phyloP scores from a whole-genome alignment of 306 rosid genomes.

The Arachis stenosperma region DNA sequence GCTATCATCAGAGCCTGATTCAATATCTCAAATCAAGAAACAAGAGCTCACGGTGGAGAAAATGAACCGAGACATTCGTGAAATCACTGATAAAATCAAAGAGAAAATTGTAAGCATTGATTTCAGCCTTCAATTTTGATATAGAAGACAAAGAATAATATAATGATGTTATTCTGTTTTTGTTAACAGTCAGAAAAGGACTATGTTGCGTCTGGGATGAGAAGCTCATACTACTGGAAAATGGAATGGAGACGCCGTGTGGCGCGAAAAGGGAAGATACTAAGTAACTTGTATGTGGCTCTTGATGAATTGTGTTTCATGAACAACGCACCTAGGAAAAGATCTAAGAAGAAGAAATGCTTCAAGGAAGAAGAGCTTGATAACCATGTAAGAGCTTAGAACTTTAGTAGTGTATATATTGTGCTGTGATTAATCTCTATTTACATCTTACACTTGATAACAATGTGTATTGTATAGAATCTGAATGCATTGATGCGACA shows the following conservation, averaged over 20 bases:
- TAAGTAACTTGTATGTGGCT: slow-evolving; percentile 8
- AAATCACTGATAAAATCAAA: slow-evolving; percentile 19
- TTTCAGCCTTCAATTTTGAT: not conserved
- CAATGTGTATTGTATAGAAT: slow-evolving; percentile 5
- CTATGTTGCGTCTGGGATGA: not conserved
- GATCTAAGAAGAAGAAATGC: not conserved
- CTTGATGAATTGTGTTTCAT: slow-evolving; percentile 37
- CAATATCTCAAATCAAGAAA: slow-evolving; percentile 21
- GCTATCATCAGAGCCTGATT: slow-evolving; percentile 39
- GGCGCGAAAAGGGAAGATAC: slow-evolving; percentile 11
- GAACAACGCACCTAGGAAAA: slow-evolving; percentile 2
- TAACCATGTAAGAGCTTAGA: slow-evolving; percentile 16
- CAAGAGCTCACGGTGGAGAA: slow-evolving; percentile 13
- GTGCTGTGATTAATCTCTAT: not conserved
- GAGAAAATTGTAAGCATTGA: slow-evolving; percentile 28
- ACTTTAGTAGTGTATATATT: not conserved
- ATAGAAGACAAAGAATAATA: not conserved
- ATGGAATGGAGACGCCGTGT: not conserved
- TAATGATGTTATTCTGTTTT: slow-evolving; percentile 4
- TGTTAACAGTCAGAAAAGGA: slow-evolving; percentile 24
- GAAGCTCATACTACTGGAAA: not conserved
- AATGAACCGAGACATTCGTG: slow-evolving; percentile 1
- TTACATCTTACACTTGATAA: not conserved
- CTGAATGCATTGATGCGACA: slow-evolving; percentile 32
- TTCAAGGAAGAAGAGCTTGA: slow-evolving; percentile 1